A percentile compares a stretch with the other conserved stretches of the same genome.
Conservation (phyloP, 805 yeast species). For the Kuraishia molischiana region DNA sequence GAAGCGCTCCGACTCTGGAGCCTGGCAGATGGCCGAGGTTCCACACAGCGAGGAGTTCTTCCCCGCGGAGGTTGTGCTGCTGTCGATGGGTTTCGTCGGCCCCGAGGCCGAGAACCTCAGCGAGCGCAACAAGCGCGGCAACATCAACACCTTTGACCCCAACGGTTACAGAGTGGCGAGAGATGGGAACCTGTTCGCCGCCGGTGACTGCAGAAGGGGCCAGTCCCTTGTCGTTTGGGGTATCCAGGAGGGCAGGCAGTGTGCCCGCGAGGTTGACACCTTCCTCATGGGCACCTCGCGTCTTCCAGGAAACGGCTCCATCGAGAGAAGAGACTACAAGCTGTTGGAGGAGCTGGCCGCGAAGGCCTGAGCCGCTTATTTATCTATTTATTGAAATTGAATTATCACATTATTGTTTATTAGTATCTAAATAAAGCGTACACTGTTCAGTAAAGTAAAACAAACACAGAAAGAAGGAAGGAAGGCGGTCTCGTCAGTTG, state of each 20-base stretch:
- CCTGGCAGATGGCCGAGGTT: constrained; percentile 98
- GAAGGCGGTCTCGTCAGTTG: no score
- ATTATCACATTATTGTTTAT: no score
- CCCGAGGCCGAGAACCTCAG: constrained; percentile 80
- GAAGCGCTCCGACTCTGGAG: constrained; percentile 92
- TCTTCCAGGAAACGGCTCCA: constrained; percentile 91
- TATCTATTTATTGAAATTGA: no score
- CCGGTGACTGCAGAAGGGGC: constrained; percentile 99
- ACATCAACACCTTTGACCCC: constrained; percentile 55
- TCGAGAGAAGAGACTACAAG: constrained; percentile 75
- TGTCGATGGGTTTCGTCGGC: constrained; percentile 97
- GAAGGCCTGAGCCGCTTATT: constrained; percentile 40
- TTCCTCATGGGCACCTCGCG: constrained; percentile 69
- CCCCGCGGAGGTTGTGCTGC: constrained; percentile 88
- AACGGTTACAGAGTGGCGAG: constrained; percentile 56
- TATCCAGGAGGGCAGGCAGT: constrained; percentile 97
- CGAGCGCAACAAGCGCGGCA: constrained; percentile 75
- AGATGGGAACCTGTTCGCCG: constrained; percentile 72
- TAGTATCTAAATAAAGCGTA: not conserved
- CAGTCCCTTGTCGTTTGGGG: constrained; percentile 99
- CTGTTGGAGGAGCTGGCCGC: constrained; percentile 70
- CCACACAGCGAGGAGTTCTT: constrained; percentile 92
- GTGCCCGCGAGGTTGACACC: constrained; percentile 89
- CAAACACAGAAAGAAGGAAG: no score
- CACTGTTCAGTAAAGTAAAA: not conserved